phyloP scores from a whole-genome alignment of 2,329 filamentous ascomycete species.

The Penicillium aurantiogriseum region DNA sequence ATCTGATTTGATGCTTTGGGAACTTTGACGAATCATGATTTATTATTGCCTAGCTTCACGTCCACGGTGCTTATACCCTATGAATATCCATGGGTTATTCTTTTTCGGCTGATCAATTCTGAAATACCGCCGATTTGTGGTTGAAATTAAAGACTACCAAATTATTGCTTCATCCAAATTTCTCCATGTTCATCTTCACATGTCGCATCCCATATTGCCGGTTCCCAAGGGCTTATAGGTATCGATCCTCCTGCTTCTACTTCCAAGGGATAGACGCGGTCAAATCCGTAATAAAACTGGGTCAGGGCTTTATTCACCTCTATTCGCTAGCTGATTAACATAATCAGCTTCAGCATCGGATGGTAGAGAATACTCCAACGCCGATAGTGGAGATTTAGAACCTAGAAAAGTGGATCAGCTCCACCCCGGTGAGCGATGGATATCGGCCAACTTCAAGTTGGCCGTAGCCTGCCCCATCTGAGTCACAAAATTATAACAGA shows the following conservation, averaged over 20 bases:
- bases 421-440: not conserved
- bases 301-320: not conserved
- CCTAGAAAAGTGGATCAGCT: not conserved
- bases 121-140: not conserved
- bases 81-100: not conserved
- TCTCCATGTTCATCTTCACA: not conserved
- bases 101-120: not conserved
- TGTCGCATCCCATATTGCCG: not conserved
- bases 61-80: not conserved
- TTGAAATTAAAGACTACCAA: not conserved
- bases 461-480: not conserved
- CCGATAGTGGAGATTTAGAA: not conserved
- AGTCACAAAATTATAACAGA: not conserved
- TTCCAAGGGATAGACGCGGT: not conserved
- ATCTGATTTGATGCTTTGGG: not conserved
- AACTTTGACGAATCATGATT: constrained; percentile 2
- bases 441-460: not conserved
- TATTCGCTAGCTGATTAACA: not conserved
- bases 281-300: not conserved
- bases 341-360: not conserved
- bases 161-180: not conserved
- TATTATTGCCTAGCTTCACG: not conserved
- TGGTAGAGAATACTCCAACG: not conserved
- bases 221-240: not conserved
- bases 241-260: not conserved